Percentiles rank a stretch among this genome's conserved stretches.
Evolutionary conservation across 139 green algal genomes (phyloP).

Genomic region (Micractinium sp.): DNA sequence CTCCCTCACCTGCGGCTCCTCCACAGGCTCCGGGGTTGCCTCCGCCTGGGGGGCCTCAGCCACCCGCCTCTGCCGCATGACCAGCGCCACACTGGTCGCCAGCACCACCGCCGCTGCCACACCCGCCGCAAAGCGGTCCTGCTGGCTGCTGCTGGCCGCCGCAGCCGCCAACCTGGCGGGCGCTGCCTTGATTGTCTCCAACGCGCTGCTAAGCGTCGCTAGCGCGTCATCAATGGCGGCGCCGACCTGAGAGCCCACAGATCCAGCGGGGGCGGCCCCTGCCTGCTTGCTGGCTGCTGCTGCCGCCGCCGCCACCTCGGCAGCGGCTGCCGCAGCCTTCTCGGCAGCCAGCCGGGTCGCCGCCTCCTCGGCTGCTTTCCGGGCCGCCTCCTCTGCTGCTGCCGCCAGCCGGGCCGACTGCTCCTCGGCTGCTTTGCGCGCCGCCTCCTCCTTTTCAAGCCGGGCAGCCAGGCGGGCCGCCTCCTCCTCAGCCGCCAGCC

Average conservation of each 20-base stretch:
- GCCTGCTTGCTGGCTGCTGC: background rate
- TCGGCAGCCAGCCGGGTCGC: background rate
- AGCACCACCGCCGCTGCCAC: background rate
- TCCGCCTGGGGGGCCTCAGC: too few relatives aligned
- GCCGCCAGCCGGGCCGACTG: background rate
- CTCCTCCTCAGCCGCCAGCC: background rate
- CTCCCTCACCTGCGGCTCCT: background rate
- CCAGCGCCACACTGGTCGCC: background rate
- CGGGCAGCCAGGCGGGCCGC: background rate
- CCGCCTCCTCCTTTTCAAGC: background rate
- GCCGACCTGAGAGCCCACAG: background rate
- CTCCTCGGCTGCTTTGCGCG: background rate
- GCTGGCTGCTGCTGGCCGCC: background rate
- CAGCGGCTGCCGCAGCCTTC: background rate
- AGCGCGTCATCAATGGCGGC: background rate
- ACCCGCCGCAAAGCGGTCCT: background rate
- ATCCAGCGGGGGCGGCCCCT: background rate
- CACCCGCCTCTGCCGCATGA: background rate
- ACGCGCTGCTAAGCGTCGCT: background rate
- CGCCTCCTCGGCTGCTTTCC: background rate
- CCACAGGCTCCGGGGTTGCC: too few relatives aligned
- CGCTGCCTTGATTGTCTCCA: background rate
- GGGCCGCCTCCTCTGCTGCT: background rate
- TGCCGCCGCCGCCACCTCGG: background rate
- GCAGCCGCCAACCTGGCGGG: background rate